phyloP scores from a whole-genome alignment of 2,329 filamentous ascomycete genomes.

The Curvularia eragrostidis region DNA sequence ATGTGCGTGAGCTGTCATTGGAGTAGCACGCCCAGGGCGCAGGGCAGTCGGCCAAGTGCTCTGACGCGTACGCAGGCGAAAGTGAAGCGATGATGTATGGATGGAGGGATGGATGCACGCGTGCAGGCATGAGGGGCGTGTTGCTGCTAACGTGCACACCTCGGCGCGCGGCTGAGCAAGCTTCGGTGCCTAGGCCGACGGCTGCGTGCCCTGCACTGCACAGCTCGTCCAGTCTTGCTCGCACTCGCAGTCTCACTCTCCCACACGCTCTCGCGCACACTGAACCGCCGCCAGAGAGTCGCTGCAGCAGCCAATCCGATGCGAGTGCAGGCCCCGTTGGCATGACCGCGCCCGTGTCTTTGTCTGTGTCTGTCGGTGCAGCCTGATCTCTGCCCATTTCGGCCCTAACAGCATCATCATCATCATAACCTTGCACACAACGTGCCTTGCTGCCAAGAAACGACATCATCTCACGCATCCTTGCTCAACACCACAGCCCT shows the following conservation, averaged over 20 bases:
- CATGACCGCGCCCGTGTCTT: slow-evolving; percentile 13
- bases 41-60: background rate
- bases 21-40: background rate
- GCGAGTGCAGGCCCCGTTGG: slow-evolving; percentile 23
- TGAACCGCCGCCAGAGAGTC: background rate
- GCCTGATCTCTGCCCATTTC: slow-evolving; percentile 23
- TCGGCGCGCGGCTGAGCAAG: slow-evolving; percentile 22
- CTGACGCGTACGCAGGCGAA: background rate
- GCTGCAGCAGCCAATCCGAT: slow-evolving; percentile 4
- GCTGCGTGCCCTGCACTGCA: slow-evolving; percentile 20
- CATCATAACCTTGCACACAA: slow-evolving; percentile 9
- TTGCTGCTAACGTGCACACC: slow-evolving; percentile 24
- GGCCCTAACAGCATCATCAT: slow-evolving; percentile 23
- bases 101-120: background rate
- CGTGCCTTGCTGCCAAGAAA: slow-evolving; percentile 28
- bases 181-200: slow-evolving; percentile 22
- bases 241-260: background rate
- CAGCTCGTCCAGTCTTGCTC: slow-evolving; percentile 7
- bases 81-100: slow-evolving; percentile 10
- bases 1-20: slow-evolving; percentile 2
- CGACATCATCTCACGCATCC: slow-evolving; percentile 33
- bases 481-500: slow-evolving; percentile 15
- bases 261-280: background rate
- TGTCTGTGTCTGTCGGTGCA: slow-evolving; percentile 1
- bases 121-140: slow-evolving; percentile 3